A percentile compares a stretch with the other conserved stretches of the same genome.
phyloP scores from a whole-genome alignment of 2,329 filamentous ascomycete species.

The Lecanicillium sp. region DNA sequence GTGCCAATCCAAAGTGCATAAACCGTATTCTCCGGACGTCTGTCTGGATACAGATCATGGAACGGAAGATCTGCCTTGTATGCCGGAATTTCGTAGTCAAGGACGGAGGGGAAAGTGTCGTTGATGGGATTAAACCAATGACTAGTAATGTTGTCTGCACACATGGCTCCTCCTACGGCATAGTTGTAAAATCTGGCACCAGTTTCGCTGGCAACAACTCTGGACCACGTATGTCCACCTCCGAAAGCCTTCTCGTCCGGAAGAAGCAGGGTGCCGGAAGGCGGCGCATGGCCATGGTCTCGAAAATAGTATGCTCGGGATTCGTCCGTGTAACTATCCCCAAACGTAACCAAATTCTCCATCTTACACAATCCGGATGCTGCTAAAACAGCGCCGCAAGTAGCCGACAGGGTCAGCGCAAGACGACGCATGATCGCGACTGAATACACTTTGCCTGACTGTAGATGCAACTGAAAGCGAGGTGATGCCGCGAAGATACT shows the following conservation, averaged over 20 bases:
- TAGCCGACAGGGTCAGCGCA: neutral
- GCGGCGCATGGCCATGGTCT: constrained; percentile 52
- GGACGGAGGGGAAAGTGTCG: constrained; percentile 50
- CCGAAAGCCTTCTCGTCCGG: constrained; percentile 44
- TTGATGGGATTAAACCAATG: constrained; percentile 43
- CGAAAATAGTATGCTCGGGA: constrained; percentile 56
- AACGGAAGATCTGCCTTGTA: constrained; percentile 41
- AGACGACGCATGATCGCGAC: neutral
- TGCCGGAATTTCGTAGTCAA: constrained; percentile 52
- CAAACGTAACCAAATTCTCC: constrained; percentile 59
- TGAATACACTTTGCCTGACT: no score
- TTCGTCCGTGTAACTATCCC: constrained; percentile 72
- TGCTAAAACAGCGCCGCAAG: neutral
- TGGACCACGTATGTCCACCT: constrained; percentile 61
- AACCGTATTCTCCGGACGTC: constrained; percentile 51
- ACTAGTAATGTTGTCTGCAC: constrained; percentile 58
- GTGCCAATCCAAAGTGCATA: constrained; percentile 77
- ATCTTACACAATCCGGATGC: constrained; percentile 27
- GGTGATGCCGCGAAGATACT: no score
- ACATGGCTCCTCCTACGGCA: constrained; percentile 64
- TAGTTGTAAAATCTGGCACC: constrained; percentile 56
- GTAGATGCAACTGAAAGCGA: no score
- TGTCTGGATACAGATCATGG: constrained; percentile 32
- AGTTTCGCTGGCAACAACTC: constrained; percentile 54
- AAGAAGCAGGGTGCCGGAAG: constrained; percentile 43